Evolutionary conservation across 2,329 filamentous ascomycete genomes (phyloP), one percentile per base, ranked within the genome.

Genomic region (Nigrospora osmanthi): DNA sequence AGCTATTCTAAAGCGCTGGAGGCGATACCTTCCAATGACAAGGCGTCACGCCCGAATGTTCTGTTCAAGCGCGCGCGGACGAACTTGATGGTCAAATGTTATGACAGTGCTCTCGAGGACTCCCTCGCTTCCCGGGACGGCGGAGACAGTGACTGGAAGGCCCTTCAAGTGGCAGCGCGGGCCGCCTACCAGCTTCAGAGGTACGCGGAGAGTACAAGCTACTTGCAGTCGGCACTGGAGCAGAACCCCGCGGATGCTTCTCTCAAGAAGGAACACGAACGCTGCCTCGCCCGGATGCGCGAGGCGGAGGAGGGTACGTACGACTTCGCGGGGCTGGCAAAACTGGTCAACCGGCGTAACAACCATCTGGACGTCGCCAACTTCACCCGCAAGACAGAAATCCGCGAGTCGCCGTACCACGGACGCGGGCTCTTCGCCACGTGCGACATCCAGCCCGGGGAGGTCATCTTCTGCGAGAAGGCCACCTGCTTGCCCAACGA

Each of bases 391-490:
- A 59, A 61, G 37, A 66, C 63, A 2, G 49, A 52, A 17, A 50
- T 69, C 13, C 51, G 43, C n/a, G 46, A 57, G 1, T 67, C 65
- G 5, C 46, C 50, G 0, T 52, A 56, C 23, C 57, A 64, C 51
- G 70, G 70, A 11, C 60, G 62, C 3, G 70, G 70, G 2, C 54
- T 73, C 3, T 73, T 73, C 46, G 67, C 69, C 0, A 57, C 59
- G 0, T 52, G 56, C 15, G 53, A 59, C 38, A 54, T 73, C 38
- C 52, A 52, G 5, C 59, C 63, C 0, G 69, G 69, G 39, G 65
- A 70, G 1, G 38, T 73, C 3, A 56, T 73, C 17, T 61, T 71
- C 14, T 63, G 60, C 33, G 71, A 71, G 47, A 70, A 69, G 51
- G 66, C 68, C 0, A 56, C 63, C 17, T 58, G 62, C 33, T 59